These are phyloP conservation scores for Talaromyces marneffei DNA, from an alignment of 2,329 filamentous ascomycete genomes.

Conservation along the genomic window DNA sequence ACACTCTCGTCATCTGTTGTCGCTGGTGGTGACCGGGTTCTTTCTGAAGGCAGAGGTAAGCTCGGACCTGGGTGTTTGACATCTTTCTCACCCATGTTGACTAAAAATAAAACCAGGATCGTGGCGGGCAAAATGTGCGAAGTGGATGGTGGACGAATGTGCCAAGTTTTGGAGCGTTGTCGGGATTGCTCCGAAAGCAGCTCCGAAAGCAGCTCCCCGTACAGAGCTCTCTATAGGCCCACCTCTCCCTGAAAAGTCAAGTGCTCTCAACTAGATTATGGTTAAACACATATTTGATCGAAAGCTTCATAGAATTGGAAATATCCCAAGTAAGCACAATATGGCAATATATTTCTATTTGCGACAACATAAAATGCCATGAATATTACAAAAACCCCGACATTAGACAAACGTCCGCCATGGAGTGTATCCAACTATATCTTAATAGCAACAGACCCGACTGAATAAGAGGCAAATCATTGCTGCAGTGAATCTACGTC, in stretches of 20 bases:
- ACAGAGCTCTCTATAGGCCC: neutral
- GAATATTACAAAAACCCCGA: neutral
- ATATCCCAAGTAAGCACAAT: too few relatives aligned
- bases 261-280: neutral
- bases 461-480: neutral
- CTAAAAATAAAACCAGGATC: neutral
- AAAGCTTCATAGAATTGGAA: too few relatives aligned
- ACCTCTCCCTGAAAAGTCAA: neutral
- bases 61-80: neutral
- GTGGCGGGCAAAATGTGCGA: neutral
- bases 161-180: neutral
- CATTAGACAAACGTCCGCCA: neutral
- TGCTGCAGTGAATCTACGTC: conserved; percentile 8
- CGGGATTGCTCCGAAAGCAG: neutral
- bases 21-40: neutral
- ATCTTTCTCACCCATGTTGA: neutral
- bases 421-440: neutral
- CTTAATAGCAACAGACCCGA: neutral
- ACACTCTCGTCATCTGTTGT: neutral
- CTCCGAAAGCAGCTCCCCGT: too few relatives aligned
- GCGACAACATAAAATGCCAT: neutral
- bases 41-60: neutral
- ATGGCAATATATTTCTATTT: neutral
- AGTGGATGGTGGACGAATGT: neutral
- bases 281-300: neutral